Base-by-base conservation (phyloP, 1,284 basidiomycete genomes). In the Cryptococcus amylolentus region DNA sequence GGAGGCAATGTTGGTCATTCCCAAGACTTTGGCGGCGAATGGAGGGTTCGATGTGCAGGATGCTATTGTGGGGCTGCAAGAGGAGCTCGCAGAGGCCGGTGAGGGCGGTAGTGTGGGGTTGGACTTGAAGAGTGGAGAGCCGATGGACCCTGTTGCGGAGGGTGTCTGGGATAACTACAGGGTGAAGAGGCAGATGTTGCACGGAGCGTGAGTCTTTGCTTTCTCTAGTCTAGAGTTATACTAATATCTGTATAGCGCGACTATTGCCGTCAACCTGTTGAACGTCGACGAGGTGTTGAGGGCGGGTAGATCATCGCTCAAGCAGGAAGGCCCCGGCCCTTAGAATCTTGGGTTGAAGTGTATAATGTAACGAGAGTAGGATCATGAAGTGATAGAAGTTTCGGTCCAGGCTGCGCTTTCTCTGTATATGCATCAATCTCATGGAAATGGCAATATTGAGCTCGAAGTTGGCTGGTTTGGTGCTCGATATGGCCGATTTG, bases 81-180 rank as follows among this genome's bases (percentile, higher is more conserved):
- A 93, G 86, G 95, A 98, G 63, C 60, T 62, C 23, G 94, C 98
- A 73, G 87, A 91, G 69, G 86, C 88, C 0, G 93, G 96, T 63
- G 93, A 92, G 28, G 90, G 90, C 63, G 93, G 96, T 60, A 39
- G 13, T 18, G 93, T 96, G 59, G 96, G 96, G 27, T 78, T 99
- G 62, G 91, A 98, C 77, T 81, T 98, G 43, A 82, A 91, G 73
- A 90, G 91, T 31, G 96, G 96, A 56, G 93, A 98, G 76, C 93
- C 95, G 4, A 91, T 96, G 73, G 95, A 99, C 73, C 95, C 96
- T 6, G 88, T 91, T 14, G 87, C 91, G 4, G 88, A 92, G 71
- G 96, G 96, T 41, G 87, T 99, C 18, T 98, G 95, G 94, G 96
- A 99, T 78, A 98, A 98, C 79, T 98, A 97, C 77, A 83, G 96